These are phyloP conservation scores for Ampelocalamus luodianensis DNA, from an alignment of 176 grass and related monocot species.

Conservation along the genomic window DNA sequence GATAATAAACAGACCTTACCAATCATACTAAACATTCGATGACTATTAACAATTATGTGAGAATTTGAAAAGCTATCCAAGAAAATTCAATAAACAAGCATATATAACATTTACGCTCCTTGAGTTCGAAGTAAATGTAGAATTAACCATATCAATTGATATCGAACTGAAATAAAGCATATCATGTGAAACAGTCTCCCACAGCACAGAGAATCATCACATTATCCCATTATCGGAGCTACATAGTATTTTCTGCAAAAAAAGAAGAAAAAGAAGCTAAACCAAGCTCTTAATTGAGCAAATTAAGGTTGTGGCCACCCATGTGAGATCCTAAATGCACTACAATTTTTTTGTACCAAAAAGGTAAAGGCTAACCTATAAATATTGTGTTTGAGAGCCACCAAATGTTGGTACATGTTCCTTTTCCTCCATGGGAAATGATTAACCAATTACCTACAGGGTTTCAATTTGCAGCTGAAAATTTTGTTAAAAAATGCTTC, in stretches of 20 bases:
- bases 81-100: neutral
- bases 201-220: neutral
- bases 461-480: neutral
- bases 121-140: neutral
- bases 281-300: conserved; percentile 2
- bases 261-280: neutral
- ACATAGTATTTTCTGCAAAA: neutral
- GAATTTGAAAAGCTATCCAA: neutral
- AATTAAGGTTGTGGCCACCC: neutral
- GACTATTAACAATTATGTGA: neutral
- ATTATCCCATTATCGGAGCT: neutral
- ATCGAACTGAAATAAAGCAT: neutral
- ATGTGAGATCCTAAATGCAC: conserved; percentile 23
- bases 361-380: conserved; percentile 28
- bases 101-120: neutral
- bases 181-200: neutral
- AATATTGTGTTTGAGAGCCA: conserved; percentile 23
- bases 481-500: neutral
- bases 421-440: conserved; percentile 24
- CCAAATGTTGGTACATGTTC: conserved; percentile 6
- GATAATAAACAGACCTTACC: neutral
- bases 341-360: conserved; percentile 33
- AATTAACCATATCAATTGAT: neutral
- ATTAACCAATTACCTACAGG: neutral
- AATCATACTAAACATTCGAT: neutral